phyloP scores from a whole-genome alignment of 1,284 basidiomycete genomes.

The Lignosus rhinocerotis region DNA sequence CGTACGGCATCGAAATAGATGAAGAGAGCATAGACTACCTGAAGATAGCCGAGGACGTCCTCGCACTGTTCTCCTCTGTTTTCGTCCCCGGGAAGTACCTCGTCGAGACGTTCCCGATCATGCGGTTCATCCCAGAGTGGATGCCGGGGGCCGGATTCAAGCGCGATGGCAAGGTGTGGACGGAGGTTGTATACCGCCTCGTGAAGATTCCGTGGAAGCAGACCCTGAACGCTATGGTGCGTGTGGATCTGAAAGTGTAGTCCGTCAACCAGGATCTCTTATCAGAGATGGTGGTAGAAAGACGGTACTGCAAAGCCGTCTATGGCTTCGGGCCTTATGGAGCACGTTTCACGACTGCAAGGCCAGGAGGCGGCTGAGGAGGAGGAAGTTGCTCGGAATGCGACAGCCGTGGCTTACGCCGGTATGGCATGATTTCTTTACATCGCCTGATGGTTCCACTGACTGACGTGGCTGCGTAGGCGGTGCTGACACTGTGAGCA shows the following conservation, averaged over 20 bases:
- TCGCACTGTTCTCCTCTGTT: slow-evolving; percentile 10
- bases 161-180: slow-evolving; percentile 6
- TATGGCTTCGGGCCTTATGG: slow-evolving; percentile 1
- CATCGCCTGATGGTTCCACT: not conserved
- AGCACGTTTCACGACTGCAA: not conserved
- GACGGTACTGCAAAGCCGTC: not conserved
- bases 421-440: not conserved
- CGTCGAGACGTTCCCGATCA: slow-evolving; percentile 14
- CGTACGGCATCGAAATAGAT: slow-evolving; percentile 35
- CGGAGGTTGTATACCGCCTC: not conserved
- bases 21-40: slow-evolving; percentile 25
- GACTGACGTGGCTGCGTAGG: not conserved
- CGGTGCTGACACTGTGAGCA: slow-evolving; percentile 18
- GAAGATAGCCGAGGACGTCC: slow-evolving; percentile 7
- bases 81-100: slow-evolving; percentile 18
- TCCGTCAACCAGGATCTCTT: not conserved
- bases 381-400: slow-evolving; percentile 2
- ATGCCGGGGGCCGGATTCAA: slow-evolving; percentile 15
- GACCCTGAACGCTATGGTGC: slow-evolving; percentile 10
- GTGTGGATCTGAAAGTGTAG: not conserved
- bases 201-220: slow-evolving; percentile 9
- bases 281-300: not conserved
- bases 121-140: slow-evolving; percentile 14
- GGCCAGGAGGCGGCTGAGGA: not conserved
- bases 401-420: slow-evolving; percentile 1